Base-by-base conservation (phyloP, 2,329 filamentous ascomycete genomes). In the Fusarium fujikuroi region DNA sequence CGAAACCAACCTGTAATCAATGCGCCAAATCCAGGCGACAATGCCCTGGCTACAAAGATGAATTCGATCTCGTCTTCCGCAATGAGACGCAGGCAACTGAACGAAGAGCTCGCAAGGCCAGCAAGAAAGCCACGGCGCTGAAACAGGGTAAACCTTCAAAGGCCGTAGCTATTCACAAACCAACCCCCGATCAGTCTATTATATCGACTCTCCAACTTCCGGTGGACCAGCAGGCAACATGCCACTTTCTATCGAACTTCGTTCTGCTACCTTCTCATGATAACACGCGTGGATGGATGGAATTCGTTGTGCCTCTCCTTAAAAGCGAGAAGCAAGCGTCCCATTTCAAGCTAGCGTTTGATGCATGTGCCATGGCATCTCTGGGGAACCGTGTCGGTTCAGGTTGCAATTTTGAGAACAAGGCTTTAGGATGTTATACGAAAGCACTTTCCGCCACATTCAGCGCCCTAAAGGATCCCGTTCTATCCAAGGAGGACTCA, bases 51-150 rank as follows among this genome's bases (percentile, higher is more conserved):
- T 92, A 92, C 81, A 90, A 90, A 79, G 90, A 92, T 77, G 91
- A 92, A 73, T 92, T 93, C 75, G 92, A 93, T 75, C 82, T 93
- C 30, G 88, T 93, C 61, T 92, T 93, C 75, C 89, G 92, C 63
- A 92, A 93, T 79, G 91, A 93, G 82, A 93, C 91, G 34, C 88
- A 89, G 73, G 90, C 91, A 3, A 92, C 91, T 39, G 90, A 91
- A 76, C 86, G 88, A 69, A 87, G 90, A 76, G 90, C 89, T 21
- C 86, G 87, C 63, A 90, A 87, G 76, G 85, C 87, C 46, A 87
- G 80, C 79, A 86, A 83, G 78, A 90, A 88, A 73, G 81, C 82
- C 4, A 73, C 82, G 40, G 78, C 79, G 18, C 80, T 81, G 32
- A 87, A 81, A 74, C 69, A 75, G 32, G 80, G 75, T 52, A 81